Evolutionary conservation across 169 alveolate species (phyloP).

Genomic region (Plasmodium reichenowi): DNA sequence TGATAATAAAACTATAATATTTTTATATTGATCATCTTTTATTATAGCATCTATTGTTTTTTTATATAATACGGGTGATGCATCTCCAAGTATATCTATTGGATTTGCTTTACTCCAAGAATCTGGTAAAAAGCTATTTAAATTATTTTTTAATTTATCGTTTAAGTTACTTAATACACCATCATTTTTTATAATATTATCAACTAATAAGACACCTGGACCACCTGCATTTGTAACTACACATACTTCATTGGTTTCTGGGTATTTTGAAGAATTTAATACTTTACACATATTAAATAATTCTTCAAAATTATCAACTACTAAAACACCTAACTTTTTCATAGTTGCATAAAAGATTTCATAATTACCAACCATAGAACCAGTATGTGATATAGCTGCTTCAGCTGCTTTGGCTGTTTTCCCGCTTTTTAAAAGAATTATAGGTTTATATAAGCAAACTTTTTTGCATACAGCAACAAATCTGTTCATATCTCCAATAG

Average conservation of each 20-base stretch:
- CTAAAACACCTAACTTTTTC: conserved; percentile 83
- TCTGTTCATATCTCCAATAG: conserved; percentile 84
- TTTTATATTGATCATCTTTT: conserved; percentile 82
- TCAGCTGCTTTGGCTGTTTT: conserved; percentile 84
- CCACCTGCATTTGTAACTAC: conserved; percentile 90
- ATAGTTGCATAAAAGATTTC: conserved; percentile 85
- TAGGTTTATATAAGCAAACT: conserved; percentile 83
- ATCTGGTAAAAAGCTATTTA: conserved; percentile 82
- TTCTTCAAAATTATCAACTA: conserved; percentile 84
- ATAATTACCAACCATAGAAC: conserved; percentile 87
- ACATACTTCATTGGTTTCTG: conserved; percentile 81
- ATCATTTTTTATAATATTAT: conserved; percentile 80
- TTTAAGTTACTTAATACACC: conserved; percentile 79
- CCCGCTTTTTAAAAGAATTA: conserved; percentile 87
- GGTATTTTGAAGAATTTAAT: conserved; percentile 77
- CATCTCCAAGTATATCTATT: conserved; percentile 90
- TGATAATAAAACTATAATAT: conserved; percentile 82
- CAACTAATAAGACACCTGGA: conserved; percentile 87
- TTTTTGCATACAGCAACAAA: conserved; percentile 84
- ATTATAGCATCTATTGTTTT: conserved; percentile 80
- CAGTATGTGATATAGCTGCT: conserved; percentile 90
- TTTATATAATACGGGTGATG: conserved; percentile 83
- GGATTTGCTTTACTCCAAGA: conserved; percentile 88
- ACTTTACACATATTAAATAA: conserved; percentile 81
- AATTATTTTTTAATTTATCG: conserved; percentile 53